phyloP scores from a whole-genome alignment of 164 flowering plant genomes.

The Paratinospora sagittata region DNA sequence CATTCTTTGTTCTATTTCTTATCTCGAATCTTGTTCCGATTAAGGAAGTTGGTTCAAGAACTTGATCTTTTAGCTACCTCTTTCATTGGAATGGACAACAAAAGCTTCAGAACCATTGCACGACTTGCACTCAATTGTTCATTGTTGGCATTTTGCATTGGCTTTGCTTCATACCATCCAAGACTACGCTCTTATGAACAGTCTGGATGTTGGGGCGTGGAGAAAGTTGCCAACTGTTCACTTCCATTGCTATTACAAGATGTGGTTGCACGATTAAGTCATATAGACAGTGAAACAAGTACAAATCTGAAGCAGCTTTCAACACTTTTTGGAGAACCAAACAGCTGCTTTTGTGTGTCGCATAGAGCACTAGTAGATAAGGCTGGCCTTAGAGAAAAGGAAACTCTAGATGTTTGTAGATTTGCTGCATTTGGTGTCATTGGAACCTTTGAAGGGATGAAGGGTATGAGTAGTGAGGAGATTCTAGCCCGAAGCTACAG shows the following conservation, averaged over 20 bases:
- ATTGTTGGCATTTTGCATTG: constrained; percentile 53
- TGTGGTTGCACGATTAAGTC: constrained; percentile 40
- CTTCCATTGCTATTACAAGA: constrained; percentile 35
- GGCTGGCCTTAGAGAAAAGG: constrained; percentile 28
- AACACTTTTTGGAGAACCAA: constrained; percentile 21
- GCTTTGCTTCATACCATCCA: constrained; percentile 35
- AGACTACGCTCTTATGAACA: constrained; percentile 14
- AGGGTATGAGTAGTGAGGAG: constrained; percentile 19
- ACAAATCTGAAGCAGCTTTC: constrained; percentile 37
- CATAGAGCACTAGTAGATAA: constrained; percentile 25
- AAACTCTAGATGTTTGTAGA: constrained; percentile 37
- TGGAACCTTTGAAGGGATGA: constrained; percentile 30
- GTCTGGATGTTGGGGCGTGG: constrained; percentile 9
- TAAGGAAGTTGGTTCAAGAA: constrained; percentile 47
- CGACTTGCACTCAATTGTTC: constrained; percentile 60
- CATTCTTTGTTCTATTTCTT: constrained; percentile 18
- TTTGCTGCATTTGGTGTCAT: constrained; percentile 38
- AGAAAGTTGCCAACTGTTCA: constrained; percentile 18
- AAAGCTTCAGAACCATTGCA: constrained; percentile 44
- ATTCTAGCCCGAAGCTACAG: constrained; percentile 11
- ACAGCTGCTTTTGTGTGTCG: constrained; percentile 24
- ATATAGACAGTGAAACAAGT: constrained; percentile 38
- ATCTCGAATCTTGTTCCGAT: constrained; percentile 31
- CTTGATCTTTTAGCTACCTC: constrained; percentile 57
- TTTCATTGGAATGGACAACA: constrained; percentile 50